Evolutionary conservation across 2,329 filamentous ascomycete species (phyloP), one percentile per base, ranked within the genome.

Genomic region (Coccinonectria pachysandricola): DNA sequence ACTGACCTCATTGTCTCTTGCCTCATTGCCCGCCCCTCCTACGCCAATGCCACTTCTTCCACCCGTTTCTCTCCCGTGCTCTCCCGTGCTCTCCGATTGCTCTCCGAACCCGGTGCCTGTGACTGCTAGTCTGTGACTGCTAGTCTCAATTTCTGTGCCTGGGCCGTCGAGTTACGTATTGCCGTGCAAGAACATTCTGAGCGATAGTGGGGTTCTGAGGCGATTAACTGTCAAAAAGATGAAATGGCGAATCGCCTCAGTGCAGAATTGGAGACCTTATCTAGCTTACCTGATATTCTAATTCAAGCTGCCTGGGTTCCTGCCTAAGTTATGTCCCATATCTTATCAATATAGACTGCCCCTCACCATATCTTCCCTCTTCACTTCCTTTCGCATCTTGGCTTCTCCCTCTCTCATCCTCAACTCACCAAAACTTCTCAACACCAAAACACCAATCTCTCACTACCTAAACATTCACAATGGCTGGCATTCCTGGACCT

Each of bases 401-500:
- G n/a, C 19, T 19, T 27, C 26, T 26, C 22, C 23, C n/a, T 28
- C 29, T 23, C 19, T 21, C 8, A 24, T 12, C 11, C 21, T 17
- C 12, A 12, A 14, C 19, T 25, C 28, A 23, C 9, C 19, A 25
- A 15, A 29, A 13, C 24, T 25, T 24, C 19, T 19, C 24, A 24
- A 22, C 23, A 21, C 24, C 21, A 19, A 23, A 29, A 23, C 21
- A 19, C 19, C 18, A 19, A 21, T 23, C 11, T 12, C 17, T 20
- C 12, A 28, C 23, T 21, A 24, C 26, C 24, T 20, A 17, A 23
- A 18, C 21, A 31, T 28, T 23, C 24, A 45, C 36, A 26, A 69
- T 71, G 67, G 48, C n/a, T n/a, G n/a, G n/a, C n/a, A n/a, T 19
- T 19, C 7, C 17, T 10, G 17, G 17, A 19, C 17, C 78, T 62